Evolutionary conservation across 2,329 filamentous ascomycete species (phyloP), one percentile per base, ranked within the genome.

Genomic region (Venturia effusa): DNA sequence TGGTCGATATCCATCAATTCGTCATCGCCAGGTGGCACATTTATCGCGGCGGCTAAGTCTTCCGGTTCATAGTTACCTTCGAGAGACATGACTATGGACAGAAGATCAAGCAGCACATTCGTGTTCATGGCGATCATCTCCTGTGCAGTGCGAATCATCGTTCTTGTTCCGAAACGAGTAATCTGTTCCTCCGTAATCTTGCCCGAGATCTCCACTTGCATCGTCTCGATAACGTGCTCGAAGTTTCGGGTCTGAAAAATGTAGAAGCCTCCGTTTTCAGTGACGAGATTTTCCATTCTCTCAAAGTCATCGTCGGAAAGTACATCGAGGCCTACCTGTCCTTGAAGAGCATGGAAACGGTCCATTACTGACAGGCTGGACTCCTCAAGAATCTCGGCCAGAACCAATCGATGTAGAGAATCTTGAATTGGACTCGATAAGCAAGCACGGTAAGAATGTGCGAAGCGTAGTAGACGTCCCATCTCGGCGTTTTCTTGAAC

Each of bases 1-100:
- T 60, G 19, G 11, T 63, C 61, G 13, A 55, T 22, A 11, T 63
- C 24, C 61, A 63, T 63, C 13, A 34, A 8, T 11, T 63, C 61
- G 17, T 41, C 40, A 19, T 40, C 51, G 13, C 51, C 39, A 15
- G 48, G 45, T 11, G 45, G 45, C 19, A 27, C 61, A 19, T 55
- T 57, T 7, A 64, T 61, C 17, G 54, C 54, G 10, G 22, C 34
- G 1, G 84, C 84, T 19, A 89, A 84, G 48, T 90, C 86, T 51
- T 88, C 85, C 67, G 86, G 84, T 65, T 92, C 88, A 62, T 90
- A 83, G 71, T 94, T 90, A 45, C 87, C 87, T 72, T 94, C 88
- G 81, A 97, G 88, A 73, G 97, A 92, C 11, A 94, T 83, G 19
- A 96, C 80, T 7, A 99, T 81, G 2, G 94, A 82, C 2, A 97